Evolutionary conservation across 2,329 filamentous ascomycete species (phyloP).

Genomic region (Ophiostoma quercus): DNA sequence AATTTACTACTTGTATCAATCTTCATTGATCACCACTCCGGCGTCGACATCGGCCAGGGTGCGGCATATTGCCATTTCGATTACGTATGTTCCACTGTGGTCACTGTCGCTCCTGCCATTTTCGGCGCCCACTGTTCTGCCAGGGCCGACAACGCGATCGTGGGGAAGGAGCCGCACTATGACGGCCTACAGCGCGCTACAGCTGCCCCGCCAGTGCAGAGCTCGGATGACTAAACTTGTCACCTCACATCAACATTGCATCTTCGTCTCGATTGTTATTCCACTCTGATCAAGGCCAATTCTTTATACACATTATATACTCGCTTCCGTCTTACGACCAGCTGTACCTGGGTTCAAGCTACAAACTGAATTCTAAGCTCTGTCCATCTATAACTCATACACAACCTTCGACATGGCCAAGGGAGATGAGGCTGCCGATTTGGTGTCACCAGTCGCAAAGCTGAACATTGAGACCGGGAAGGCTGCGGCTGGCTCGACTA

Average conservation of each 20-base stretch:
- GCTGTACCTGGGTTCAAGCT: neutral
- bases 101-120: neutral
- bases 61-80: neutral
- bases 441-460: constrained; percentile 30
- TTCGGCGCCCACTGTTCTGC: neutral
- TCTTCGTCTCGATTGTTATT: neutral
- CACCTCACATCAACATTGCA: neutral
- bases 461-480: constrained; percentile 32
- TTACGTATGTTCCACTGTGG: neutral
- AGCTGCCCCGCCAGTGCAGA: neutral
- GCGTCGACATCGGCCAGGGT: neutral
- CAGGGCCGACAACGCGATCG: constrained; percentile 16
- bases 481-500: constrained; percentile 22
- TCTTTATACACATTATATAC: neutral
- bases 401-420: constrained; percentile 19
- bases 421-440: constrained; percentile 22
- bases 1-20: neutral
- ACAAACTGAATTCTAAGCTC: neutral
- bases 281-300: neutral
- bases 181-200: neutral
- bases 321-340: neutral
- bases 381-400: neutral
- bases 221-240: neutral
- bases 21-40: neutral
- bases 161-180: constrained; percentile 20